A percentile compares a stretch with the other conserved stretches of the same genome.
These are phyloP conservation scores for Berkeleyomyces rouxiae DNA, from an alignment of 2,329 filamentous ascomycete genomes.

Conservation along the genomic window DNA sequence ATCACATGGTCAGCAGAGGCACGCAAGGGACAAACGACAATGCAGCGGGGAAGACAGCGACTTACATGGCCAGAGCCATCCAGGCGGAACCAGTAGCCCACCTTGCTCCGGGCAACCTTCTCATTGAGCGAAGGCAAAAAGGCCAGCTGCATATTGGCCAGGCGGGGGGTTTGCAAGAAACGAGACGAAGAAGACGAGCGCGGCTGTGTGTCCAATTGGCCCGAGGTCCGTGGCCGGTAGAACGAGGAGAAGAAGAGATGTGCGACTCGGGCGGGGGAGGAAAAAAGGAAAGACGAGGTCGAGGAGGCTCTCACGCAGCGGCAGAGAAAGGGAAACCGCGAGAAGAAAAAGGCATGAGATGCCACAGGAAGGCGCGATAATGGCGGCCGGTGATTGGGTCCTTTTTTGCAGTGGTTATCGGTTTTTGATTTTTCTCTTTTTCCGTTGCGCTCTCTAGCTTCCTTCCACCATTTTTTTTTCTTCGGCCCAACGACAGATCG, in stretches of 20 bases:
- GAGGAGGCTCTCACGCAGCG: background rate
- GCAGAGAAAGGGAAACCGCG: background rate
- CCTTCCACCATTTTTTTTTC: background rate
- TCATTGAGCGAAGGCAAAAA: constrained; percentile 31
- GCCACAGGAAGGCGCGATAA: constrained; percentile 18
- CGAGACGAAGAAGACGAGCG: constrained; percentile 9
- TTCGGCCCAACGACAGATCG: background rate
- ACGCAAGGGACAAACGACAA: background rate
- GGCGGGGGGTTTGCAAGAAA: constrained; percentile 21
- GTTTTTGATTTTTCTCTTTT: background rate
- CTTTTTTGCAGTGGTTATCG: no score
- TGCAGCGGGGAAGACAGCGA: constrained; percentile 15
- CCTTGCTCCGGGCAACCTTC: constrained; percentile 44
- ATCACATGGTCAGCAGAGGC: background rate
- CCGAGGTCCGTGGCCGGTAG: background rate
- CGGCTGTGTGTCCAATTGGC: background rate
- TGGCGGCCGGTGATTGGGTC: background rate
- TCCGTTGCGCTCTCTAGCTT: background rate
- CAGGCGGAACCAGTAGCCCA: constrained; percentile 62
- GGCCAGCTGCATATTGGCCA: constrained; percentile 41
- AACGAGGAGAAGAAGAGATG: constrained; percentile 6
- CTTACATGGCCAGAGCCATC: constrained; percentile 70
- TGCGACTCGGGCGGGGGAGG: constrained; percentile 10
- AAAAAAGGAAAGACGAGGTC: constrained; percentile 4
- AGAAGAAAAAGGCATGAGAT: constrained; percentile 1